Conservation (phyloP, 164 flowering plant species). For the Nelumbo lutea region DNA sequence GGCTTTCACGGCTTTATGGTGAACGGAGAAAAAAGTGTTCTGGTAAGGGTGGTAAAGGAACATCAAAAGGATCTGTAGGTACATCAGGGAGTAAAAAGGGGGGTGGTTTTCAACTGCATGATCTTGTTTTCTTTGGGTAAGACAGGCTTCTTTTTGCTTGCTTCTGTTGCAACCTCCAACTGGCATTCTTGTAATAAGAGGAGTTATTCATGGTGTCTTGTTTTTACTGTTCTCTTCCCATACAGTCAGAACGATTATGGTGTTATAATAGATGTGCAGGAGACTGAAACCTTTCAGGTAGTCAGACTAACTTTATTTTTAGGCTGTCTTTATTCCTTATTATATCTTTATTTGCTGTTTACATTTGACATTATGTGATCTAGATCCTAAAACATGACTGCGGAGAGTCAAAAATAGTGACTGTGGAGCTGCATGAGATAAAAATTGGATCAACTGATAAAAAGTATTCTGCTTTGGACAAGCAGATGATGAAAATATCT, state of each 20-base stretch:
- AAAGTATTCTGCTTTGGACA: slow-evolving; percentile 66
- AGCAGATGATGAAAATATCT: slow-evolving; percentile 42
- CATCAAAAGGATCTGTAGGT: slow-evolving; percentile 9
- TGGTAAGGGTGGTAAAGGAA: slow-evolving; percentile 21
- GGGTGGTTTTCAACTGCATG: slow-evolving; percentile 47
- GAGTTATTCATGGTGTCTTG: neutral
- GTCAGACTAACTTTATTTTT: neutral
- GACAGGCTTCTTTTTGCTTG: slow-evolving; percentile 1
- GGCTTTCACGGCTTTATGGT: slow-evolving; percentile 80
- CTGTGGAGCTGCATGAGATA: slow-evolving; percentile 37
- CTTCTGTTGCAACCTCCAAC: neutral
- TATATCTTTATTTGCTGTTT: neutral
- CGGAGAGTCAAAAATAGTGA: slow-evolving; percentile 47
- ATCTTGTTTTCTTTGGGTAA: slow-evolving; percentile 83
- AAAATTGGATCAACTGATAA: slow-evolving; percentile 46
- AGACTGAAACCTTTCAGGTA: slow-evolving; percentile 70
- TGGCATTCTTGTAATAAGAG: neutral
- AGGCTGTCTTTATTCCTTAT: neutral
- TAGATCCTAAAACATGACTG: slow-evolving; percentile 66
- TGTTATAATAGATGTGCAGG: slow-evolving; percentile 59
- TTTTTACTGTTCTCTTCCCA: slow-evolving; percentile 3
- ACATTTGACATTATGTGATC: slow-evolving; percentile 7
- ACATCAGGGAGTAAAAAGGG: slow-evolving; percentile 18
- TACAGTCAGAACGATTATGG: slow-evolving; percentile 83
- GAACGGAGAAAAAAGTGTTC: slow-evolving; percentile 32